phyloP scores from a whole-genome alignment of 306 rosid species.

The Prosopis cineraria region DNA sequence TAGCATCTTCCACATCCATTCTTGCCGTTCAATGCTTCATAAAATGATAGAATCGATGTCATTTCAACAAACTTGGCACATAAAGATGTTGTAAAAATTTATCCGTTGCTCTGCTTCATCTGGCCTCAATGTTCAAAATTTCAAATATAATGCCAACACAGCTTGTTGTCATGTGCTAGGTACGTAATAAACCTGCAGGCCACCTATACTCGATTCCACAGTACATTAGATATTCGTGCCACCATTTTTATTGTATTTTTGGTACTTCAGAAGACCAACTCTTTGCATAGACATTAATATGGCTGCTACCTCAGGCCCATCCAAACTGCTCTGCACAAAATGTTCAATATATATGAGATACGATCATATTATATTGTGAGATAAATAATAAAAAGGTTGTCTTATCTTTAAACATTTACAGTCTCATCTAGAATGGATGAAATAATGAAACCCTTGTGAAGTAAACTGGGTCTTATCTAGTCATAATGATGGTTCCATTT shows the following conservation, averaged over 20 bases:
- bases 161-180: constrained; percentile 32
- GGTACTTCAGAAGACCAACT: neutral
- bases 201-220: constrained; percentile 39
- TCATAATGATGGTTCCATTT: constrained; percentile 25
- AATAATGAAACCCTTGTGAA: neutral
- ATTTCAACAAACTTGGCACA: constrained; percentile 31
- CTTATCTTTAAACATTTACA: neutral
- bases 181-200: constrained; percentile 44
- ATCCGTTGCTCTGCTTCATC: constrained; percentile 61
- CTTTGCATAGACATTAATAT: neutral
- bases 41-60: constrained; percentile 17
- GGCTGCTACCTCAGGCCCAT: neutral
- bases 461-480: neutral
- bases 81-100: constrained; percentile 29
- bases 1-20: neutral
- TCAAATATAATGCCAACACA: constrained; percentile 28
- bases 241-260: neutral
- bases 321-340: constrained; percentile 21
- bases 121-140: constrained; percentile 16
- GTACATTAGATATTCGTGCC: constrained; percentile 32
- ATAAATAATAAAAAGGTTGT: neutral
- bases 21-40: neutral
- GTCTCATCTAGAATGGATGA: neutral
- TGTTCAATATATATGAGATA: neutral
- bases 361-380: neutral